Evolutionary conservation across 768 basidiomycete genomes (phyloP), one percentile per base, ranked within the genome.

Genomic region (Guyanaporus albipodus): DNA sequence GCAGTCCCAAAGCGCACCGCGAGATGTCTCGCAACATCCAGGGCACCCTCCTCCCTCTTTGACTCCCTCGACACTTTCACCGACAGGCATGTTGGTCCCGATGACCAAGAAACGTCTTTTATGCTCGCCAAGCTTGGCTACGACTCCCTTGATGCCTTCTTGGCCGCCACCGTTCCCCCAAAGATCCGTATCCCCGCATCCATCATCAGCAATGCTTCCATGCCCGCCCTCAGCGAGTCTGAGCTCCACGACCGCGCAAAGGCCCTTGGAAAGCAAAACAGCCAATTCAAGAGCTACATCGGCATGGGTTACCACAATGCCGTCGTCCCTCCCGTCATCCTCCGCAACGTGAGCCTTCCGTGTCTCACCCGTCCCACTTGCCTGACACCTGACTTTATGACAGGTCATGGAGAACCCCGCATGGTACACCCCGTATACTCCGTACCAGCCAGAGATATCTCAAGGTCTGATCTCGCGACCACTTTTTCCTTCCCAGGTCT

Each of bases 221-320:
- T 96, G 42, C 76, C 80, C 5, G 74, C 85, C 2, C 73, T 91
- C 50, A 92, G 89, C 63, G 96, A 99, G 69, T 80, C 85, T 2
- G 86, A 98, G 69, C 74, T 99, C 33, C 72, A 84, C 44, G 68
- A 72, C 17, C 73, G 88, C 44, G 92, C 89, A 1, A 85, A 83
- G 61, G 77, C 77, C 55, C 70, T 98, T 9, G 93, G 83, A n/a
- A 70, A 62, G 14, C 74, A 79, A 63, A 98, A 99, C 69, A 80
- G 85, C 68, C 72, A 79, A 6, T 87, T 86, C 67, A 89, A 85
- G 74, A 94, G 84, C 61, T 98, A 92, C 67, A 99, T 98, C 61
- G 96, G 96, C 28, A 92, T 97, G 91, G 95, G 96, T 8, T 99
- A 96, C 68, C 90, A 94, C 62, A 84, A 84, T 55, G 91, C 93